Percentiles rank a stretch among this genome's conserved stretches.
Evolutionary conservation across 257 asterid genomes (phyloP).

Genomic region (Euphrasia confusa): DNA sequence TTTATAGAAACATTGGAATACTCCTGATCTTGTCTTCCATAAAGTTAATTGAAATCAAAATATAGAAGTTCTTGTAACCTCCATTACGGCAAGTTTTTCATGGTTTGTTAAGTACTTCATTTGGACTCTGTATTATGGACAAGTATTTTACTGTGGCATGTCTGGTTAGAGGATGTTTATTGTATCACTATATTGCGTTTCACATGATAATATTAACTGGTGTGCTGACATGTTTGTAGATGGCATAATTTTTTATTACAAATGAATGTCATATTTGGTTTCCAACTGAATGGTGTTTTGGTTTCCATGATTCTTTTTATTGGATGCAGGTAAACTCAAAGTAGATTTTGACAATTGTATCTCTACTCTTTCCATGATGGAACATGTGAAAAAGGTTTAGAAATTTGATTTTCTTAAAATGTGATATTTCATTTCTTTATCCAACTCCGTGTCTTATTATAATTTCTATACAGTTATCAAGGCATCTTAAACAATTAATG

Average conservation of each 20-base stretch:
- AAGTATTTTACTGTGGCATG: too few species aligned
- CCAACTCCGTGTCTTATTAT: slow-evolving; percentile 19
- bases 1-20: not conserved
- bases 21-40: not conserved
- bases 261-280: too few species aligned
- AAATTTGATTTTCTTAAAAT: slow-evolving; percentile 12
- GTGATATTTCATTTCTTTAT: slow-evolving; percentile 20
- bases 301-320: not conserved
- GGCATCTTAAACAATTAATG: slow-evolving; percentile 64
- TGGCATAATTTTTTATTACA: too few species aligned
- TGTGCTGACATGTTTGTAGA: too few species aligned
- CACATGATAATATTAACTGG: too few species aligned
- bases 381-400: slow-evolving; percentile 71
- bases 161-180: too few species aligned
- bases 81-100: too few species aligned
- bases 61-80: not conserved
- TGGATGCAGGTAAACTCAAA: slow-evolving; percentile 64
- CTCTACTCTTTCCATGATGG: slow-evolving; percentile 83
- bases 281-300: too few species aligned
- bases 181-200: too few species aligned
- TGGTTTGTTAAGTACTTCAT: too few species aligned
- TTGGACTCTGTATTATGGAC: too few species aligned
- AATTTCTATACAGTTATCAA: slow-evolving; percentile 58
- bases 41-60: slow-evolving; percentile 4
- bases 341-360: slow-evolving; percentile 81